Evolutionary conservation across 768 basidiomycete genomes (phyloP), one percentile per base, ranked within the genome.

Genomic region (Rhizopogon rudus): DNA sequence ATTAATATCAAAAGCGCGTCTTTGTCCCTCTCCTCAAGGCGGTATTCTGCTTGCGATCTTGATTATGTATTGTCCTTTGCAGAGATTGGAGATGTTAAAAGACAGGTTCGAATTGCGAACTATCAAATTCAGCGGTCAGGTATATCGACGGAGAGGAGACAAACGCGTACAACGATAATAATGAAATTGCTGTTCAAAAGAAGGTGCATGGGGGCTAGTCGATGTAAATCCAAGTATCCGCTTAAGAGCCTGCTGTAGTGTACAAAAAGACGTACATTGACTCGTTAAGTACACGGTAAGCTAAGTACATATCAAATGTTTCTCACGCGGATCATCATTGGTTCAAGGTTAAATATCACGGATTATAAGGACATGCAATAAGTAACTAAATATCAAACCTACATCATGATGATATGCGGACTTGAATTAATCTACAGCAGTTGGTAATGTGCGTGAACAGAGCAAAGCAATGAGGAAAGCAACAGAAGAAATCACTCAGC

Each of bases 351-450:
- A 49, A 49, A 49, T 49, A 49, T 16, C 56, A 56, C 56, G 48
- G 46, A 68, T 70, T 70, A 52, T 57, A 67, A 61, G 60, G 42
- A 67, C 59, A 56, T 65, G 58, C 62, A 61, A 56, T 66, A 61
- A 56, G 41, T 49, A 57, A 40, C 45, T 51, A 52, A 58, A 31
- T 49, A 20, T 22, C 48, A 49, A n/a, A 60, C 56, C 56, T 55
- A 71, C 63, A 68, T 25, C 25, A 25, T 25, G 25, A 25, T 56
- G 57, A 59, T 51, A 35, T 71, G 63, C 66, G 64, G 58, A 65
- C 49, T 49, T 60, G 50, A 60, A 63, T 53, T 70, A 70, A 59
- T 66, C 66, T 71, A 71, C 68, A 70, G 39, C 52, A 55, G 62
- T 51, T 46, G 57, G 44, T 45, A 41, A 54, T 62, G 51, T 39